phyloP scores from a whole-genome alignment of 768 basidiomycete genomes.

The Nidula microcarpa region DNA sequence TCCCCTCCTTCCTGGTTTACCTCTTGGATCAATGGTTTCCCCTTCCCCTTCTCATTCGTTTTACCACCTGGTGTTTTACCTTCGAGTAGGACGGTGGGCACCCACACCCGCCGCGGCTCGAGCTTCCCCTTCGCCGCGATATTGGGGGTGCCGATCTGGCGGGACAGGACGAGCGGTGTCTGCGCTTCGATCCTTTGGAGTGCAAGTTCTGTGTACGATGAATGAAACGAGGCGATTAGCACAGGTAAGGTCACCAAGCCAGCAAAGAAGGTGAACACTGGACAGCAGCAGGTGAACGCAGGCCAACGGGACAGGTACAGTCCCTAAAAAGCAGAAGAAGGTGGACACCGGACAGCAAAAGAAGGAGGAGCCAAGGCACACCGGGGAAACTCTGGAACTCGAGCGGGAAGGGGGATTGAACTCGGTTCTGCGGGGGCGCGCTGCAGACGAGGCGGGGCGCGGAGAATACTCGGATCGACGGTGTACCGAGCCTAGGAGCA shows the following conservation, averaged over 20 bases:
- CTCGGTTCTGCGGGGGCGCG: no score
- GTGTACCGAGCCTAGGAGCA: no score
- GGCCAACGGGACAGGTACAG: no score
- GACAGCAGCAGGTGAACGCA: no score
- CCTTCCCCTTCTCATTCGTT: background rate
- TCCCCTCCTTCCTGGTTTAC: conserved; percentile 9
- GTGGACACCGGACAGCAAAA: no score
- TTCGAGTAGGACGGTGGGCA: conserved; percentile 43
- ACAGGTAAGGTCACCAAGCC: background rate
- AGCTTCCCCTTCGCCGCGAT: conserved; percentile 75
- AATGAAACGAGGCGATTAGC: conserved; percentile 1
- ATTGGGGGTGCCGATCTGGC: conserved; percentile 71
- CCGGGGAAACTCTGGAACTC: no score
- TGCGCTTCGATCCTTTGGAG: conserved; percentile 67
- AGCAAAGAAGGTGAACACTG: no score
- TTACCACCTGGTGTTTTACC: background rate
- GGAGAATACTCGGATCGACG: no score
- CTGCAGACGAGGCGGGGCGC: no score
- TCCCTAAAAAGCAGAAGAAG: no score
- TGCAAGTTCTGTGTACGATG: conserved; percentile 51
- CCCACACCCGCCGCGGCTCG: conserved; percentile 48
- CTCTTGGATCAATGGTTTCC: conserved; percentile 47
- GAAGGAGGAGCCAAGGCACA: no score
- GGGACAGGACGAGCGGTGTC: conserved; percentile 55
- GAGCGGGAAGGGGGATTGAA: no score